Base-by-base conservation (phyloP, 108 stramenopile species). In the Cyclotella atomus region DNA sequence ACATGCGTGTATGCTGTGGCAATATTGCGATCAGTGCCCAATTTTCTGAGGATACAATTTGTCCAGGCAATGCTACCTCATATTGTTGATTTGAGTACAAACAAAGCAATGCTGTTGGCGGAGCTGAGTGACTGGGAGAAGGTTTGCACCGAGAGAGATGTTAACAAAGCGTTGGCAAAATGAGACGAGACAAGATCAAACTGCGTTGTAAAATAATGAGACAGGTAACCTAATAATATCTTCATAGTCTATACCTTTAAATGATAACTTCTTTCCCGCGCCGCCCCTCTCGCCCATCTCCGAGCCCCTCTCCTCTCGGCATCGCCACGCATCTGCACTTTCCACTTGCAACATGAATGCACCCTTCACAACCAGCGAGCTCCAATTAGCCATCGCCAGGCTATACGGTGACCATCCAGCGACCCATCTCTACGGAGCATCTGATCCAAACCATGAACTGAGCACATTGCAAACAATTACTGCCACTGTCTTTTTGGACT, bases 391-490 rank as follows among this genome's bases (percentile, higher is more conserved):
- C 33, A 33, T 68, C 50, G 19, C 25, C 24, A 54, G 28, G 15
- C 45, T 68, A 2, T 54, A 68, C 52, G 66, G 52, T 52, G 12
- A 50, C n/a, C 27, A 68, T 25, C 44, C 66, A 33, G 29, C 66
- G 52, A 25, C 81, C 5, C 95, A 96, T 77, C 77, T 92, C 27
- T 70, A 71, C 61, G 85, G 85, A 27, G 87, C 73, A 60, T 87
- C 82, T 8, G 76, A 88, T 44, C 82, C 82, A 57, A 67, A 85
- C 34, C 87, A 91, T 30, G 82, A 89, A 55, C 62, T 91, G 57
- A 89, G 88, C 77, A 96, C 86, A 77, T 63, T 96, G 4, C 95
- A 96, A 77, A 71, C 71, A 2, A 91, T 96, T 46, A 94, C 92
- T 5, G 91, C 92, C 35, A 90, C 86, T 9, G 83, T 81, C 24